Evolutionary conservation across 768 basidiomycete genomes (phyloP), one percentile per base, ranked within the genome.

Genomic region (Mycena vulgaris): DNA sequence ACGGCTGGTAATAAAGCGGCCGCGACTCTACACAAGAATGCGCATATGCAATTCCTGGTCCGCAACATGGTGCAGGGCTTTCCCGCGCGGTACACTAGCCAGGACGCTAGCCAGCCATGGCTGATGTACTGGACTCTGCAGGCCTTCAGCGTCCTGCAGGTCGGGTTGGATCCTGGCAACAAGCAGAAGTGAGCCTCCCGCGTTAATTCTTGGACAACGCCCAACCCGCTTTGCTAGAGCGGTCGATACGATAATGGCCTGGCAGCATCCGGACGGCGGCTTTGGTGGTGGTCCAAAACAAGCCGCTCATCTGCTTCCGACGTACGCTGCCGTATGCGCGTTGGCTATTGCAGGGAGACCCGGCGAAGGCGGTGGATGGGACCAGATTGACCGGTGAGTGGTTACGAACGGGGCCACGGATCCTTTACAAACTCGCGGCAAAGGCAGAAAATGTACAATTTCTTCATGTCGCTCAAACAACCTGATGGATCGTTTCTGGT

Each of bases 41-140:
- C 84, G 2, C 96, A 98, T 78, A 83, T 96, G 72, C 89, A 92
- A 69, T 97, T 89, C 76, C 88, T 97, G 27, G 85, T 90, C 2
- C 86, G 91, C 28, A 89, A 92, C 70, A 86, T 95, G 61, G 76
- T 91, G 10, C 93, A 95, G 76, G 91, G 95, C 2, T 93, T 99
- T 49, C 95, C 96, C 0, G 83, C 86, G 14, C 85, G 91, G 63
- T 99, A 95, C 78, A 86, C 84, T 23, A 91, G 90, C 52, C 93
- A 98, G 75, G 98, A 99, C 78, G 97, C 97, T 0, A 96, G 95
- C 73, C 92, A 97, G 75, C 94, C 98, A 0, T 99, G 98, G 98
- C 83, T 98, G 31, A 78, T 98, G 68, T 98, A 94, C 82, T 99
- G 98, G 97, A 92, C 91, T 0, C 78, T 97, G 13, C 96, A 99